Base-by-base conservation (phyloP, 257 asterid genomes). In the Perilla frutescens region DNA sequence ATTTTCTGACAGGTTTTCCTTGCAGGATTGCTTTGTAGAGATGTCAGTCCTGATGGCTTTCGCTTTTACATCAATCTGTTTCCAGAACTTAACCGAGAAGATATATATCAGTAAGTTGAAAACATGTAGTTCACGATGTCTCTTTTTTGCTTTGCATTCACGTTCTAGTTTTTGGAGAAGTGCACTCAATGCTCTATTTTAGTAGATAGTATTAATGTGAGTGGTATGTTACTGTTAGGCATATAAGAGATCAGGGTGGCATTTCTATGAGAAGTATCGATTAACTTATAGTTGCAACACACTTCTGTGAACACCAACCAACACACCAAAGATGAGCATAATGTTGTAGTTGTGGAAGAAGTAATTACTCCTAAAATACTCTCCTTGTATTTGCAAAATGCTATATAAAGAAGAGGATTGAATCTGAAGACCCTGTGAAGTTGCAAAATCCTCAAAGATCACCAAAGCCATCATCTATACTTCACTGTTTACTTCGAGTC, bases 31-130 rank as follows among this genome's bases (percentile, higher is more conserved):
- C 83, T 91, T 49, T 91, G 98, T 84, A 83, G 99, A 84, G 99
- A 94, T 79, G 91, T 94, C 65, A 94, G 99, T 79, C 96, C 97
- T 2, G 98, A 94, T 74, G 98, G 99, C 37, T 94, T 88, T 76
- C 86, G 96, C 50, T 94, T 94, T 69, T 90, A 83, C 78, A 71
- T 91, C 83, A 91, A 94, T 78, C 51, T 94, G 74, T 86, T 90
- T 82, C 87, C 63, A 50, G 99, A 91, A 76, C 85, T 94, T 62
- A 77, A 83, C 75, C 79, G 84, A 57, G 82, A 81, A 64, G 81
- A 89, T 80, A 55, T 89, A 65, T 82, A 76, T 85, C 75, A 82
- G 91, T 90, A 84, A 88, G 96, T 86, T 55, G 56, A 53, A n/a
- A 66, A 32, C 45, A 34, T 44, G 68, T 36, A 32, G 47, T 68